Evolutionary conservation across 2,329 filamentous ascomycete species (phyloP).

Genomic region (Ceratocystiopsis brevicomis): DNA sequence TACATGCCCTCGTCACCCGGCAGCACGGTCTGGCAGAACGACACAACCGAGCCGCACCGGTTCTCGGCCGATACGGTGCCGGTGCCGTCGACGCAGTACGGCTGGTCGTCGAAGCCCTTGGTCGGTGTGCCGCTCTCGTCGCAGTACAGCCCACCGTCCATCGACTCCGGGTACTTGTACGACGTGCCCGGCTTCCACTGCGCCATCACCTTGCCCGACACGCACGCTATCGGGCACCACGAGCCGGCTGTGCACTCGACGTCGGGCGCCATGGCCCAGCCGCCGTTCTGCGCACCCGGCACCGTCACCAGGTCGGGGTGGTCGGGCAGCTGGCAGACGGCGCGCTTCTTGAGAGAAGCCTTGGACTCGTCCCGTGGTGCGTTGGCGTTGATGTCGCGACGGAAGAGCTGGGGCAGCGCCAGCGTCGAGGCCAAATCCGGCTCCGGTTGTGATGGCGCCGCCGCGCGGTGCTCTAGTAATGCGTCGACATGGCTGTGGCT

Average conservation of each 20-base stretch:
- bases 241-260: conserved; percentile 45
- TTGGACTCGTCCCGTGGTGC: too few relatives aligned
- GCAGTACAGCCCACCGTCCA: conserved; percentile 61
- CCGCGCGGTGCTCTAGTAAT: conserved; percentile 1
- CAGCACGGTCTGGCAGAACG: conserved; percentile 63
- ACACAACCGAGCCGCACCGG: conserved; percentile 39
- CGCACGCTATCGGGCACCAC: conserved; percentile 64
- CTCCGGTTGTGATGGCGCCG: conserved; percentile 5
- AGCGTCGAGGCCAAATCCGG: too few relatives aligned
- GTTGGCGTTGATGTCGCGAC: not conserved
- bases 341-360: conserved; percentile 23
- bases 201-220: conserved; percentile 54
- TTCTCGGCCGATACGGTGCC: conserved; percentile 48
- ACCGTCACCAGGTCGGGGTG: conserved; percentile 48
- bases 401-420: conserved; percentile 2
- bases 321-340: conserved; percentile 44
- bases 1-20: conserved; percentile 69
- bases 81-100: conserved; percentile 52
- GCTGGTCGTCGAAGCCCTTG: conserved; percentile 48
- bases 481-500: conserved; percentile 10
- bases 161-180: conserved; percentile 51
- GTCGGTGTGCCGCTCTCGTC: conserved; percentile 43
- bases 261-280: conserved; percentile 67
- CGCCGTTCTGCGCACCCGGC: conserved; percentile 48
- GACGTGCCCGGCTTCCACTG: conserved; percentile 59